A percentile compares a stretch with the other conserved stretches of the same genome.
phyloP scores from a whole-genome alignment of 2,329 filamentous ascomycete genomes.

The Septoria linicola region DNA sequence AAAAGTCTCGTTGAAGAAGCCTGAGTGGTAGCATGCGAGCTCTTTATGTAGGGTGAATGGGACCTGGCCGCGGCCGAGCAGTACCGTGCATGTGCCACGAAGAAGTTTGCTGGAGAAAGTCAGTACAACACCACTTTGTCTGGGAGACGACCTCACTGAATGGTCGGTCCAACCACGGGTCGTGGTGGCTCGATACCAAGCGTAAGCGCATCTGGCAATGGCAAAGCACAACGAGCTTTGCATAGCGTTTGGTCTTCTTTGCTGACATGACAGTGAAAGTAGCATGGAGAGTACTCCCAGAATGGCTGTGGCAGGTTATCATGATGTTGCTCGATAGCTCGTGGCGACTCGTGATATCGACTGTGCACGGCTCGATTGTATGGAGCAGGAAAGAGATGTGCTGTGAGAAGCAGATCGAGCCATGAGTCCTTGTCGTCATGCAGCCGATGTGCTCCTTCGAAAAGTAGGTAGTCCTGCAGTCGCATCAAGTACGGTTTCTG shows the following conservation, averaged over 20 bases:
- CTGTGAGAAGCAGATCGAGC: slow-evolving; percentile 10
- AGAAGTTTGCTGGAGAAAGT: background rate
- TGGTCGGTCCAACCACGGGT: background rate
- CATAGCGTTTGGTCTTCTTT: slow-evolving; percentile 3
- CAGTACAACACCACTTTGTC: background rate
- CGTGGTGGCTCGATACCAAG: background rate
- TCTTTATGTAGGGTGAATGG: slow-evolving; percentile 13
- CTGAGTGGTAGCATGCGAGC: slow-evolving; percentile 10
- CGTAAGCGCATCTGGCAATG: background rate
- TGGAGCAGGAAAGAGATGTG: slow-evolving; percentile 4
- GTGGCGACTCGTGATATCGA: slow-evolving; percentile 7
- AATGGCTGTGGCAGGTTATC: background rate
- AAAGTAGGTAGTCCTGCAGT: slow-evolving; percentile 8
- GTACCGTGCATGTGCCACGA: slow-evolving; percentile 2
- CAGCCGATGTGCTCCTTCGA: slow-evolving; percentile 7
- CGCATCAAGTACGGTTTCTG: slow-evolving; percentile 13
- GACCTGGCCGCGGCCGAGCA: slow-evolving; percentile 7
- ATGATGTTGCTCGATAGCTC: background rate
- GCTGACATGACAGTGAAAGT: slow-evolving; percentile 7
- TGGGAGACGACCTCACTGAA: slow-evolving; percentile 5
- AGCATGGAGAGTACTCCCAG: slow-evolving; percentile 8
- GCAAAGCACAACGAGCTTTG: background rate
- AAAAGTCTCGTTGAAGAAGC: slow-evolving; percentile 5
- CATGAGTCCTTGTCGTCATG: slow-evolving; percentile 8
- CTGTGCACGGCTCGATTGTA: slow-evolving; percentile 9